Evolutionary conservation across 208 protist species (phyloP).

Genomic region (Crithidia brevicula): DNA sequence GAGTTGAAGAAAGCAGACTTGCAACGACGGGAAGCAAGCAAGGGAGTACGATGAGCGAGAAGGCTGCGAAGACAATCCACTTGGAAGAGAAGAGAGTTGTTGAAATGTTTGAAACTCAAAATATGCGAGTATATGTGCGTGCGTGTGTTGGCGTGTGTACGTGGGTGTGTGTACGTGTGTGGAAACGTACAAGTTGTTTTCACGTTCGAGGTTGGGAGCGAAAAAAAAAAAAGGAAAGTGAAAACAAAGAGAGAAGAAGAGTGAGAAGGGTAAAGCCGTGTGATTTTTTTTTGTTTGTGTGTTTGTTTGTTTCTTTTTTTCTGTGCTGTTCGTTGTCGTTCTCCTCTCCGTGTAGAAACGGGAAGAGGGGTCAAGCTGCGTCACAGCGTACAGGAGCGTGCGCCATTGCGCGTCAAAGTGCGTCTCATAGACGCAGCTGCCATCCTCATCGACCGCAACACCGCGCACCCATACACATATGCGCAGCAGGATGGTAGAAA

Average conservation of each 20-base stretch:
- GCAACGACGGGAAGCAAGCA: neutral
- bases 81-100: constrained; percentile 1
- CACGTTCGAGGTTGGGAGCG: neutral
- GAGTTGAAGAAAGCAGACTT: constrained; percentile 7
- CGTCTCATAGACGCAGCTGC: too few species aligned
- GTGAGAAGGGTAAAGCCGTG: neutral
- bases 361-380: too few species aligned
- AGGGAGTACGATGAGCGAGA: neutral
- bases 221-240: neutral
- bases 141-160: neutral
- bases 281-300: neutral
- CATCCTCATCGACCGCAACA: too few species aligned
- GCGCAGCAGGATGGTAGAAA: too few species aligned
- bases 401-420: too few species aligned
- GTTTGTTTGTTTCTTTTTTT: too few species aligned
- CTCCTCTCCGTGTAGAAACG: too few species aligned
- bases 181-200: neutral
- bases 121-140: neutral
- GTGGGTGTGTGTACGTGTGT: neutral
- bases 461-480: too few species aligned
- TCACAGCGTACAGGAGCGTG: too few species aligned
- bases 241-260: neutral
- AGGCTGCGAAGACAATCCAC: neutral
- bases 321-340: too few species aligned
- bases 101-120: constrained; percentile 1